These are phyloP conservation scores for Candida cerambycidarum DNA, from an alignment of 805 yeast genomes.

Conservation along the genomic window DNA sequence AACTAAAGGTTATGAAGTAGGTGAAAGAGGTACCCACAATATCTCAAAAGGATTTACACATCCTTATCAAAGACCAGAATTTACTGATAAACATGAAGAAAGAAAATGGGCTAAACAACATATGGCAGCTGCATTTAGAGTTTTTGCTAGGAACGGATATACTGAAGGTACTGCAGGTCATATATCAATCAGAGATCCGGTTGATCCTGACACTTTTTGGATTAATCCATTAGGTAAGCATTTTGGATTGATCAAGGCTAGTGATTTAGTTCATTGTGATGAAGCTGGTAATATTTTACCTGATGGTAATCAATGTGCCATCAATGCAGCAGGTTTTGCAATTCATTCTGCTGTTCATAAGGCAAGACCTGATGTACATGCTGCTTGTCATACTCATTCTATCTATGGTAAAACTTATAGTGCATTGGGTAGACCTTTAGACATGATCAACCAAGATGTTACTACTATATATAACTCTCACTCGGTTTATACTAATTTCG, in stretches of 20 bases:
- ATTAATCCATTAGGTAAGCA: conserved; percentile 82
- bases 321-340: conserved; percentile 42
- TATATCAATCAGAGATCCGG: conserved; percentile 80
- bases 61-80: conserved; percentile 53
- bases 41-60: conserved; percentile 54
- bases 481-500: conserved; percentile 65
- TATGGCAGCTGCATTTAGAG: conserved; percentile 82
- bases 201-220: conserved; percentile 77
- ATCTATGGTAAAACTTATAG: conserved; percentile 39
- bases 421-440: conserved; percentile 46
- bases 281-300: conserved; percentile 36
- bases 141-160: conserved; percentile 73
- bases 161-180: conserved; percentile 84
- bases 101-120: conserved; percentile 63
- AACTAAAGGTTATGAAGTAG: conserved; percentile 8
- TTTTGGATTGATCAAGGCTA: conserved; percentile 46
- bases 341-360: conserved; percentile 41
- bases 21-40: conserved; percentile 55
- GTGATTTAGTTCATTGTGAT: conserved; percentile 41
- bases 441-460: conserved; percentile 79
- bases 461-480: conserved; percentile 66
- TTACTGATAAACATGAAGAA: conserved; percentile 48
- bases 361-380: conserved; percentile 38
- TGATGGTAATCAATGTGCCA: conserved; percentile 38
- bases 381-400: conserved; percentile 44